phyloP scores from a whole-genome alignment of 2,329 filamentous ascomycete genomes.

The Dactylonectria estremocensis region DNA sequence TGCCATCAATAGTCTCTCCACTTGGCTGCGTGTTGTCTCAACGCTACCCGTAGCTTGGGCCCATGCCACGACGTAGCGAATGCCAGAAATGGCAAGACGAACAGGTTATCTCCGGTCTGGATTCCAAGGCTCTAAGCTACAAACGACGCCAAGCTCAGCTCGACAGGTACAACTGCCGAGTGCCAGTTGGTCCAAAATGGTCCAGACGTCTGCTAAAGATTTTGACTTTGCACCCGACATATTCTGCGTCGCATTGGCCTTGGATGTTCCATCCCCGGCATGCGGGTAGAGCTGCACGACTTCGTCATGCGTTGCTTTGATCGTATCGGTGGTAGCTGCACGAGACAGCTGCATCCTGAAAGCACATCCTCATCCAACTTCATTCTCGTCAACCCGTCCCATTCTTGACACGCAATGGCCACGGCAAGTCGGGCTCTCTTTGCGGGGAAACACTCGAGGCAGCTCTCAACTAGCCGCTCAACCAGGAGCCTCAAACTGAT shows the following conservation, averaged over 20 bases:
- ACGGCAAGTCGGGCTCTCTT: slow-evolving; percentile 22
- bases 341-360: slow-evolving; percentile 32
- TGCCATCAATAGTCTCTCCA: slow-evolving; percentile 38
- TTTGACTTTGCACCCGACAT: slow-evolving; percentile 35
- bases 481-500: slow-evolving; percentile 40
- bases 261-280: slow-evolving; percentile 37
- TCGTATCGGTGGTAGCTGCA: slow-evolving; percentile 34
- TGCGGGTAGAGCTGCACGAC: slow-evolving; percentile 34
- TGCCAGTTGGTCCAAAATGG: slow-evolving; percentile 29
- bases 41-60: slow-evolving; percentile 29
- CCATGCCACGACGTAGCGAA: slow-evolving; percentile 18
- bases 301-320: slow-evolving; percentile 39
- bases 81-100: slow-evolving; percentile 34
- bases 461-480: slow-evolving; percentile 26
- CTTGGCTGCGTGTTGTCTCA: slow-evolving; percentile 40
- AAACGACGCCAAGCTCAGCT: slow-evolving; percentile 19
- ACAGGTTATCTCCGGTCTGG: slow-evolving; percentile 32
- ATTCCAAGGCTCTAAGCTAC: slow-evolving; percentile 16
- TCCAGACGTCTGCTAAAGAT: neutral
- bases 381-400: neutral
- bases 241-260: slow-evolving; percentile 32
- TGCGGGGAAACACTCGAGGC: slow-evolving; percentile 34
- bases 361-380: neutral
- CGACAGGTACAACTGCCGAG: slow-evolving; percentile 25
- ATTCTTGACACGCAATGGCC: slow-evolving; percentile 21